Percentiles rank a stretch among this genome's conserved stretches.
phyloP scores from a whole-genome alignment of 192 early-diverging fungal genomes.

The Tieghemiomyces parasiticus region DNA sequence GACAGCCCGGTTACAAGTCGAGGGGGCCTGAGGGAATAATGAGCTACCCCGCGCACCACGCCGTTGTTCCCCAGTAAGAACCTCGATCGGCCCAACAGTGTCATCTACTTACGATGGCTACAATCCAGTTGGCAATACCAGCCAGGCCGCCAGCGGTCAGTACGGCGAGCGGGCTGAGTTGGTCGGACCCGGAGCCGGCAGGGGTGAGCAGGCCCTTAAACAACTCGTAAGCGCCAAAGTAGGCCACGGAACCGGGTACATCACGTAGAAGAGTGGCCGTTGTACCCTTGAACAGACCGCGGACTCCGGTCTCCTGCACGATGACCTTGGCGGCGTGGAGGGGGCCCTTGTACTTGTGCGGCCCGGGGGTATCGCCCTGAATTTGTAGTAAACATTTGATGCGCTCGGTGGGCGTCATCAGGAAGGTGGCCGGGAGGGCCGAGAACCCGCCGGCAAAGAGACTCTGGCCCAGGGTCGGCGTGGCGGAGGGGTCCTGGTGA shows the following conservation, averaged over 20 bases:
- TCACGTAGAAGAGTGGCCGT: slow-evolving; percentile 89
- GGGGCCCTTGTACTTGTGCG: slow-evolving; percentile 77
- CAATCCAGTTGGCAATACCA: slow-evolving; percentile 92
- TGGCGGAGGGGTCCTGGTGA: not conserved
- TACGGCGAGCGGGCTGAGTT: slow-evolving; percentile 65
- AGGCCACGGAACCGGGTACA: slow-evolving; percentile 84
- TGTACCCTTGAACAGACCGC: slow-evolving; percentile 82
- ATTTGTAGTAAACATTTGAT: slow-evolving; percentile 93
- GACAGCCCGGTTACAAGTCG: too few relatives aligned
- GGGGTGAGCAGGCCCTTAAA: slow-evolving; percentile 56
- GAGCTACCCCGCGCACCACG: too few relatives aligned
- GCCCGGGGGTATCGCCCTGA: slow-evolving; percentile 19
- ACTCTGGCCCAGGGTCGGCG: slow-evolving; percentile 51
- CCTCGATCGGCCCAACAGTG: too few relatives aligned
- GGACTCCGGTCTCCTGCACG: slow-evolving; percentile 74
- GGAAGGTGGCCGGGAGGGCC: slow-evolving; percentile 82
- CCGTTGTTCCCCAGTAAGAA: too few relatives aligned
- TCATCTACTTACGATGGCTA: slow-evolving; percentile 19
- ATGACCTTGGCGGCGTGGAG: slow-evolving; percentile 72
- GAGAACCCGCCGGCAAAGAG: slow-evolving; percentile 89
- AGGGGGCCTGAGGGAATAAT: too few relatives aligned
- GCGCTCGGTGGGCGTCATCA: slow-evolving; percentile 92
- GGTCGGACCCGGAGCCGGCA: slow-evolving; percentile 45
- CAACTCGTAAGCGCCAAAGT: slow-evolving; percentile 91
- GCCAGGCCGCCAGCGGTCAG: slow-evolving; percentile 95